Conservation (phyloP, 208 protist genomes). For the Wallacemonas sp. region DNA sequence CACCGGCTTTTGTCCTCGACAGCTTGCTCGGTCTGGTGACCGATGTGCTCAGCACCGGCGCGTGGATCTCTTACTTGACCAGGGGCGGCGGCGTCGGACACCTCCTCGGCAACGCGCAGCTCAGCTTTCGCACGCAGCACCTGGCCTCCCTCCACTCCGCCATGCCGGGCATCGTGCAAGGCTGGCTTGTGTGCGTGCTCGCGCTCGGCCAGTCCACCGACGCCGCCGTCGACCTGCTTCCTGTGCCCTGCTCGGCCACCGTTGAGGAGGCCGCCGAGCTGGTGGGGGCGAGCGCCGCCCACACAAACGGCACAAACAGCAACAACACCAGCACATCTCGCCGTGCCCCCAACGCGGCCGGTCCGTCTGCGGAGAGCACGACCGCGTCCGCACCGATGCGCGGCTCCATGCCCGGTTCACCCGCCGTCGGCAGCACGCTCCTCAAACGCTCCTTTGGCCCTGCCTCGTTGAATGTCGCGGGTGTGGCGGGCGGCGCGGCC, state of each 20-base stretch:
- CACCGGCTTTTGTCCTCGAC: conserved; percentile 72
- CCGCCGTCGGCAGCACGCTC: neutral
- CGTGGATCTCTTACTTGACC: conserved; percentile 74
- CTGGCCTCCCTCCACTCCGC: conserved; percentile 57
- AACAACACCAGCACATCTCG: conserved; percentile 3
- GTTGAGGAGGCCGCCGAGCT: conserved; percentile 10
- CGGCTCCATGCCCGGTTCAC: neutral
- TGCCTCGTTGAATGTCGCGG: neutral
- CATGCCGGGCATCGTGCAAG: conserved; percentile 64
- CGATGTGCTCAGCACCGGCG: conserved; percentile 66
- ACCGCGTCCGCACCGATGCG: neutral
- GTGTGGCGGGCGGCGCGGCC: neutral
- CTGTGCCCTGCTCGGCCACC: neutral
- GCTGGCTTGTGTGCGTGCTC: conserved; percentile 64
- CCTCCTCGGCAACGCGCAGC: conserved; percentile 39
- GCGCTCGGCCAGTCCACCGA: conserved; percentile 40
- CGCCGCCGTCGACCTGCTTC: conserved; percentile 34
- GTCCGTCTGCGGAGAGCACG: conserved; percentile 19
- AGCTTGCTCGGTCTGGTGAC: conserved; percentile 55
- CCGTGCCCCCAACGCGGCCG: conserved; percentile 10
- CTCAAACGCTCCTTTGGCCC: conserved; percentile 2
- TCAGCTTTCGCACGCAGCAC: conserved; percentile 72
- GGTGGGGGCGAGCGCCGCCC: neutral
- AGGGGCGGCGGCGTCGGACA: conserved; percentile 61
- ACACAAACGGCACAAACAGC: neutral